Base-by-base conservation (phyloP, 805 yeast genomes). In the Priceomyces medius region DNA sequence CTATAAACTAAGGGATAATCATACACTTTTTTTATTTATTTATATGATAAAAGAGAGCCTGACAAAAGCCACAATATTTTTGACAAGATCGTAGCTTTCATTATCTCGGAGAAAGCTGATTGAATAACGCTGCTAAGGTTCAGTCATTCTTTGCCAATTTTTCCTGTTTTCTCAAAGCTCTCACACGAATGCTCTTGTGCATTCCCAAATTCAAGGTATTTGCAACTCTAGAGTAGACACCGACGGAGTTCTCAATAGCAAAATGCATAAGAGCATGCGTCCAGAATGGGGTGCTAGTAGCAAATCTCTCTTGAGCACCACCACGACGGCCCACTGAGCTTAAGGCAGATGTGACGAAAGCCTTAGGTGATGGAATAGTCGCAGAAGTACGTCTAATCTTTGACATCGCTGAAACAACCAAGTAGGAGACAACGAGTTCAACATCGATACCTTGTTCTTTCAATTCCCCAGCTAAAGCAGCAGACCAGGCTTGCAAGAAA, bases 341-440 rank as follows among this genome's bases (percentile, higher is more conserved):
- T 54, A 93, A 74, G 5, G 87, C 75, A 14, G 93, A 66, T n/a
- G 68, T 60, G 32, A 93, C 99, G 64, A 93, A 93, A 19, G 59
- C 59, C 59, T 79, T 77, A 41, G 98, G 96, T 55, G 70, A 82
- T 46, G 99, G 99, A 55, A 90, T 86, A 53, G 81, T 53, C 26
- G 73, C 60, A 17, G 95, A 83, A 8, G 93, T 59, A 56, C 84
- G 81, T 66, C 83, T 83, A 56, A 93, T 80, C 73, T 93, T 93
- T 34, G 97, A 90, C 97, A 93, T 89, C 47, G 95, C 86, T 24
- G 96, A 85, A 4, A 97, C 85, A 31, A 93, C 98, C 53, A 93
- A 73, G 64, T 93, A 93, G 7, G 97, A 87, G 34, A 90, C 63
- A 21, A 86, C 82, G 32, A 88, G 69, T 65, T 91, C 89, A 43